Percentiles rank a stretch among this genome's conserved stretches.
Evolutionary conservation across 805 yeast genomes (phyloP).

Genomic region (Yarrowia sp.): DNA sequence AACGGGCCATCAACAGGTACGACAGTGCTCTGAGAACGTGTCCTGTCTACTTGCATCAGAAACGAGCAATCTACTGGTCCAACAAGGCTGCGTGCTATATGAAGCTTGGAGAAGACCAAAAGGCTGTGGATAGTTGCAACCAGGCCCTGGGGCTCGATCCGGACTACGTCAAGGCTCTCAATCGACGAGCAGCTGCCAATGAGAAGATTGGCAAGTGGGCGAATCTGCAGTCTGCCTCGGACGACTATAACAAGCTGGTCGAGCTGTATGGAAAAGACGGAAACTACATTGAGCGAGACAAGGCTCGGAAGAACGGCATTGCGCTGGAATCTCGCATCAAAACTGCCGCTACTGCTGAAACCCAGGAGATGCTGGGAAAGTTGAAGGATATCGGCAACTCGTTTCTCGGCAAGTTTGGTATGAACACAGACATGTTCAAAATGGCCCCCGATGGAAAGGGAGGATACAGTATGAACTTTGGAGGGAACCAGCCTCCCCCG

Average conservation of each 20-base stretch:
- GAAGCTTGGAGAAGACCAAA: slow-evolving; percentile 43
- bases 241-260: slow-evolving; percentile 43
- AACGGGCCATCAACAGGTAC: slow-evolving; percentile 41
- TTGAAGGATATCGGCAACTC: slow-evolving; percentile 49
- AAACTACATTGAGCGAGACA: slow-evolving; percentile 28
- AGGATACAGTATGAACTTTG: slow-evolving; percentile 43
- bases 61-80: slow-evolving; percentile 43
- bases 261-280: slow-evolving; percentile 37
- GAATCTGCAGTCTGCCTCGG: slow-evolving; percentile 45
- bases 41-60: slow-evolving; percentile 40
- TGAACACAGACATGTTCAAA: slow-evolving; percentile 48
- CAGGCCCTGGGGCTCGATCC: slow-evolving; percentile 66
- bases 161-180: slow-evolving; percentile 70
- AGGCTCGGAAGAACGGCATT: slow-evolving; percentile 22
- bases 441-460: slow-evolving; percentile 42
- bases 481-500: neutral
- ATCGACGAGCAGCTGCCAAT: slow-evolving; percentile 75
- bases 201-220: slow-evolving; percentile 48
- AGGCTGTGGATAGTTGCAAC: slow-evolving; percentile 69
- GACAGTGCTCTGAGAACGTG: slow-evolving; percentile 41
- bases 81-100: slow-evolving; percentile 47
- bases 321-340: slow-evolving; percentile 43
- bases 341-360: slow-evolving; percentile 46
- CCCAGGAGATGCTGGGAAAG: slow-evolving; percentile 48
- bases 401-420: slow-evolving; percentile 47